Conservation (phyloP, 2,329 filamentous ascomycete genomes). For the Xylariaceae sp. region DNA sequence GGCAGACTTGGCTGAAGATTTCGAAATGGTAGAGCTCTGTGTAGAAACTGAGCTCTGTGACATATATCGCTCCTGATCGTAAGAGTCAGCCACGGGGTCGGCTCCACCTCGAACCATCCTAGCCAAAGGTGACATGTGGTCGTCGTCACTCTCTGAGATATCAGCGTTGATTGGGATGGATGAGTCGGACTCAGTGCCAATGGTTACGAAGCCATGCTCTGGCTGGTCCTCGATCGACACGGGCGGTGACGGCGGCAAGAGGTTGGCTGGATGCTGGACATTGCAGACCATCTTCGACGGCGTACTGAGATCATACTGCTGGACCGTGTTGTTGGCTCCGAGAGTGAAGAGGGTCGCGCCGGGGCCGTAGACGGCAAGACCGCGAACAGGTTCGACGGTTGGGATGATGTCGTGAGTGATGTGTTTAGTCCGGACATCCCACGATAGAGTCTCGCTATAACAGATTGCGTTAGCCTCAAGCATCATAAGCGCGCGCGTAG, state of each 20-base stretch:
- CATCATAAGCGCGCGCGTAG: conserved; percentile 45
- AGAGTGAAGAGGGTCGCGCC: conserved; percentile 90
- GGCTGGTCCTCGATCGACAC: conserved; percentile 71
- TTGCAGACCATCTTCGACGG: conserved; percentile 75
- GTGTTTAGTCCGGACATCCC: conserved; percentile 98
- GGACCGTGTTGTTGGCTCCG: conserved; percentile 79
- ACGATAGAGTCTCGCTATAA: conserved; percentile 77
- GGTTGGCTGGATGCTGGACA: conserved; percentile 76
- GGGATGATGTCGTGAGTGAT: conserved; percentile 86
- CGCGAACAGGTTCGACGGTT: conserved; percentile 73
- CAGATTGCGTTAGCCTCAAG: conserved; percentile 30
- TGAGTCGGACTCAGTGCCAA: conserved; percentile 50
- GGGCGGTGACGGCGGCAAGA: conserved; percentile 74
- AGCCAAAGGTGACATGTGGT: conserved; percentile 69
- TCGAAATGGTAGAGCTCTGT: conserved; percentile 54
- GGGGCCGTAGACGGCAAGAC: conserved; percentile 81
- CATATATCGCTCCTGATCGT: conserved; percentile 55
- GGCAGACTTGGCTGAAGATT: conserved; percentile 51
- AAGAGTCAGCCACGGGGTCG: conserved; percentile 55
- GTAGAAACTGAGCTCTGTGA: conserved; percentile 63
- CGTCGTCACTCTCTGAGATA: conserved; percentile 70
- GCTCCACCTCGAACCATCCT: conserved; percentile 64
- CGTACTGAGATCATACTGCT: conserved; percentile 92
- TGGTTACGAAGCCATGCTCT: conserved; percentile 47
- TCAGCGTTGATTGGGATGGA: conserved; percentile 53